A percentile compares a stretch with the other conserved stretches of the same genome.
These are phyloP conservation scores for Papilionanthe hybrid DNA, from an alignment of 116 monocot species.

Conservation along the genomic window DNA sequence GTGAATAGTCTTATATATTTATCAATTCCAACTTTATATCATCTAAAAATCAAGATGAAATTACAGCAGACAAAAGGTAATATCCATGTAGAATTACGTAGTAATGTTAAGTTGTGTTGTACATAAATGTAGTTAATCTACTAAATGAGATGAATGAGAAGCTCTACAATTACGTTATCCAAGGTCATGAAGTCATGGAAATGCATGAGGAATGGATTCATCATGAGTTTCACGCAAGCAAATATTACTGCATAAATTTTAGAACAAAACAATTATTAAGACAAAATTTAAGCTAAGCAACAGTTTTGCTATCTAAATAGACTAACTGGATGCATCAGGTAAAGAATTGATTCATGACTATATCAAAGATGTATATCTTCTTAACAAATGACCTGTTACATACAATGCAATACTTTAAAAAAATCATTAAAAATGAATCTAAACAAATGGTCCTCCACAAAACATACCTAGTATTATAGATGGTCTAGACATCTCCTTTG, in stretches of 20 bases:
- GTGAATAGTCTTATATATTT: neutral
- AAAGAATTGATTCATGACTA: neutral
- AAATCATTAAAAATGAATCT: neutral
- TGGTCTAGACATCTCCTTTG: slow-evolving; percentile 69
- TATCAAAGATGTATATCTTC: neutral
- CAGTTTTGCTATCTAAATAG: neutral
- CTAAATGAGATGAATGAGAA: neutral
- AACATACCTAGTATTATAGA: slow-evolving; percentile 74
- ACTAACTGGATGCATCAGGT: neutral
- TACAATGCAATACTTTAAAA: neutral
- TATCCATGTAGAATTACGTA: neutral
- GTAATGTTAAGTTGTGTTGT: neutral
- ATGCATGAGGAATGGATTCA: neutral
- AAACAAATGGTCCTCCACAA: neutral
- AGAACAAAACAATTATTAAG: neutral
- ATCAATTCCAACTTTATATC: neutral
- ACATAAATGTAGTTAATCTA: slow-evolving; percentile 1
- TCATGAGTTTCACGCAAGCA: neutral
- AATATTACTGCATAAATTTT: neutral
- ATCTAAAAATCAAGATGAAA: neutral
- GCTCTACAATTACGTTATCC: neutral
- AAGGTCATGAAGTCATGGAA: neutral
- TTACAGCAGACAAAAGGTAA: neutral
- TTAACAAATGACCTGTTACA: neutral
- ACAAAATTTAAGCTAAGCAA: neutral